Evolutionary conservation across 805 yeast species (phyloP), one percentile per base, ranked within the genome.

Genomic region (Saturnispora gosingensis): DNA sequence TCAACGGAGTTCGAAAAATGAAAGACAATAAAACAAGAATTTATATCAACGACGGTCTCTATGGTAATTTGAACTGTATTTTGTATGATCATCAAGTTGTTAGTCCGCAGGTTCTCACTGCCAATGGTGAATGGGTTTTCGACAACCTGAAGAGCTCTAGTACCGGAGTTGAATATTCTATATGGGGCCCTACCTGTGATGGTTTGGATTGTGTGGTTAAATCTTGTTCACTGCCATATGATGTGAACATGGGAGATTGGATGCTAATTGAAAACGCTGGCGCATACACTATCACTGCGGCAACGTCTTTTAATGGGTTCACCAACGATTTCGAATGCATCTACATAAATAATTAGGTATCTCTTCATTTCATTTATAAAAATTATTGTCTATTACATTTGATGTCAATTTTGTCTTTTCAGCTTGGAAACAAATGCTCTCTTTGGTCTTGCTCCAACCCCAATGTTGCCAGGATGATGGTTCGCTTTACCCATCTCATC

Each of bases 171-270:
- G 57, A 56, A 38, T 83, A 77, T 49, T 86, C 96, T 3, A 76
- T 93, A 54, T 91, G 99, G 99, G 99, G 99, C 5, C 99, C 98
- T 44, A 91, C 98, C 18, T 91, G 99, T 71, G 99, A 91, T 69
- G 97, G 97, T 3, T 74, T 91, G 56, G 99, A 91, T 67, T 85
- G 95, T 66, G 80, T 91, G 53, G 66, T 85, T 18, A 66, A 72
- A 45, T 72, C 71, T 36, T 71, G 80, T 54, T 59, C 58, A 35
- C 72, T 91, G 61, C 73, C 82, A 18, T 73, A 76, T 50, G 80
- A 81, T 39, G 81, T 88, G 43, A 72, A 73, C 20, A 83, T 85
- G 43, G 98, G 97, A 8, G 98, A 91, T 66, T 91, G 98, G 98
- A 65, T 91, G 52, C 88, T 82, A 67, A 90, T 91, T 70, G 74